Evolutionary conservation across 257 asterid species (phyloP).

Genomic region (Rehmannia glutinosa): DNA sequence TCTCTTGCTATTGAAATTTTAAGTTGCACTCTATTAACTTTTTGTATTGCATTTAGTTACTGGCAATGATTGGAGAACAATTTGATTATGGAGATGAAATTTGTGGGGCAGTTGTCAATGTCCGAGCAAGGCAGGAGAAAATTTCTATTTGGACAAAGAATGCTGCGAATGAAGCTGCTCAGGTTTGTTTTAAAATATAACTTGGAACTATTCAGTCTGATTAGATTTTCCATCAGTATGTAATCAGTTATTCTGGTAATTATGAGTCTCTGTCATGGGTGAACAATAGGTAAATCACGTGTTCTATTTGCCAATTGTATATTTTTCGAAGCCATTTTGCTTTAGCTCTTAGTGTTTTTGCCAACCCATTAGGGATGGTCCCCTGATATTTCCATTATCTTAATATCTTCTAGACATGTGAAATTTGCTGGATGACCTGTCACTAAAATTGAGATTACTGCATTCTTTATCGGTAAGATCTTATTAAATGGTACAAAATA

Average conservation of each 20-base stretch:
- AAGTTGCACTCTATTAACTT: neutral
- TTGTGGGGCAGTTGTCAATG: conserved; percentile 94
- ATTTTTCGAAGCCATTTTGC: neutral
- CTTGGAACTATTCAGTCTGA: neutral
- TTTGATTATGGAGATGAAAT: conserved; percentile 93
- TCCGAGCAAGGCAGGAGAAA: conserved; percentile 69
- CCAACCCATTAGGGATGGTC: neutral
- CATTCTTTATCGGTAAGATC: neutral
- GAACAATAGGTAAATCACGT: neutral
- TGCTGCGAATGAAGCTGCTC: conserved; percentile 91
- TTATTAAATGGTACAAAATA: neutral
- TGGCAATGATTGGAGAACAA: conserved; percentile 97
- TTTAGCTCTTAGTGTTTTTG: conserved; percentile 3
- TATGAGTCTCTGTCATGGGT: neutral
- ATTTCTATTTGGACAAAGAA: conserved; percentile 89
- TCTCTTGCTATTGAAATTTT: neutral
- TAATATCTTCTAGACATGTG: neutral
- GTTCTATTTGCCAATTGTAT: neutral
- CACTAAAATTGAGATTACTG: too few species aligned
- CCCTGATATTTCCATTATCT: neutral
- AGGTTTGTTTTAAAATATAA: conserved; percentile 45
- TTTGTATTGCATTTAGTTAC: conserved; percentile 46
- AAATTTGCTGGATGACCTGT: neutral
- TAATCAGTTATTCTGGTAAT: neutral
- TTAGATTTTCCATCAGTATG: neutral